Evolutionary conservation across 306 rosid species (phyloP).

Genomic region (Prunus mira): DNA sequence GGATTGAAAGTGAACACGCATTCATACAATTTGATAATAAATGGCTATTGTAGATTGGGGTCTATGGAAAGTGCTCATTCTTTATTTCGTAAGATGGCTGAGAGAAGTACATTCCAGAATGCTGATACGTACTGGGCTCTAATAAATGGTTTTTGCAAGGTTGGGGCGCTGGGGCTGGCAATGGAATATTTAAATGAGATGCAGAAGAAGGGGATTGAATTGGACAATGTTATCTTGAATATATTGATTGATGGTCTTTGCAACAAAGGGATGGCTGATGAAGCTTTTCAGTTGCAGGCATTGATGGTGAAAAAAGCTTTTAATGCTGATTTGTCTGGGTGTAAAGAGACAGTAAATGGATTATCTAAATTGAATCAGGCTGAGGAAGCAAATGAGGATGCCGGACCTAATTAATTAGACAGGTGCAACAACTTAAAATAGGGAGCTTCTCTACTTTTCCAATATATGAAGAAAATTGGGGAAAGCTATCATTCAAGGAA

Average conservation of each 20-base stretch:
- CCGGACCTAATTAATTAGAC: neutral
- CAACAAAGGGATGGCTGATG: conserved; percentile 14
- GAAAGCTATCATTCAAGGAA: neutral
- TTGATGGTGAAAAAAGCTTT: conserved; percentile 14
- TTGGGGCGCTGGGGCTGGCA: conserved; percentile 23
- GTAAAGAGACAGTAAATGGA: conserved; percentile 14
- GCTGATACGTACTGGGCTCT: conserved; percentile 21
- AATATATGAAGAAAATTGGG: neutral
- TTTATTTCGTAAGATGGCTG: conserved; percentile 24
- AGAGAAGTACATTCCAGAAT: conserved; percentile 8
- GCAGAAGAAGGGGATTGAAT: conserved; percentile 17
- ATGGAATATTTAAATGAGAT: conserved; percentile 22
- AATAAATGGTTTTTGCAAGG: conserved; percentile 26
- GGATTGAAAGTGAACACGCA: conserved; percentile 20
- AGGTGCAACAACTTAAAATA: neutral
- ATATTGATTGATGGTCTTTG: conserved; percentile 22
- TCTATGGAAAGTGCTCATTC: conserved; percentile 14
- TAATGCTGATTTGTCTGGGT: neutral
- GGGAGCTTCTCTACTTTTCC: conserved; percentile 7
- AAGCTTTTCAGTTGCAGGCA: conserved; percentile 27
- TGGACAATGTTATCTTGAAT: conserved; percentile 8
- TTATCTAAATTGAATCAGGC: conserved; percentile 1
- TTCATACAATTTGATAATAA: conserved; percentile 25
- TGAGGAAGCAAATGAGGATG: neutral
- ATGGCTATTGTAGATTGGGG: conserved; percentile 19